Percentiles rank a stretch among this genome's conserved stretches.
Conservation (phyloP, 208 protist species). For the Leishmania major region DNA sequence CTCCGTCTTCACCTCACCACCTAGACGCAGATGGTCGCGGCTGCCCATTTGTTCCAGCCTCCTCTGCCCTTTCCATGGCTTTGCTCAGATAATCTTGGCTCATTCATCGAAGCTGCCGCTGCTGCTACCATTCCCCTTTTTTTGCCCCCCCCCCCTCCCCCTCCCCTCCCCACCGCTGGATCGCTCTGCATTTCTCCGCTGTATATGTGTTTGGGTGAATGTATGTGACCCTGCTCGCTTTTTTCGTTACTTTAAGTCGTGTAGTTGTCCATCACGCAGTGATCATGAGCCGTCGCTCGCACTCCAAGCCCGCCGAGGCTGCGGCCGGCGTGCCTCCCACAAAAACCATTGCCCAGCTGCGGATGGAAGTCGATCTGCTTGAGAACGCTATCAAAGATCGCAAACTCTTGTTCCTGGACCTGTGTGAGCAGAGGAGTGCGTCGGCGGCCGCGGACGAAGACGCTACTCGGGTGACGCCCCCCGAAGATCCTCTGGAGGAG, state of each 20-base stretch:
- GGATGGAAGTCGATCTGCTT: slow-evolving; percentile 31
- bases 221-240: not conserved
- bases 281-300: slow-evolving; percentile 10
- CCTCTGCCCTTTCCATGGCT: not conserved
- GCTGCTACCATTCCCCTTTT: not conserved
- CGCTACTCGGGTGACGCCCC: not conserved
- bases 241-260: not conserved
- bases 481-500: slow-evolving; percentile 31
- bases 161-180: not conserved
- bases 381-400: slow-evolving; percentile 41
- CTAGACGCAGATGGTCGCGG: not conserved
- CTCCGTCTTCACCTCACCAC: not conserved
- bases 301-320: not conserved
- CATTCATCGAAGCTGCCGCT: not conserved
- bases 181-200: not conserved
- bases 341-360: slow-evolving; percentile 33
- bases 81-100: not conserved
- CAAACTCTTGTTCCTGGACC: slow-evolving; percentile 29
- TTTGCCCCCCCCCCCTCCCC: not conserved
- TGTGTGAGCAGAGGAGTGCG: slow-evolving; percentile 25
- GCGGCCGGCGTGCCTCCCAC: not conserved
- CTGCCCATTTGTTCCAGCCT: not conserved
- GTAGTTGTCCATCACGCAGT: not conserved
- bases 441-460: not conserved
- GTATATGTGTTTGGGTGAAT: not conserved